phyloP scores from a whole-genome alignment of 2,329 filamentous ascomycete species.

The Trichoderma sp. region DNA sequence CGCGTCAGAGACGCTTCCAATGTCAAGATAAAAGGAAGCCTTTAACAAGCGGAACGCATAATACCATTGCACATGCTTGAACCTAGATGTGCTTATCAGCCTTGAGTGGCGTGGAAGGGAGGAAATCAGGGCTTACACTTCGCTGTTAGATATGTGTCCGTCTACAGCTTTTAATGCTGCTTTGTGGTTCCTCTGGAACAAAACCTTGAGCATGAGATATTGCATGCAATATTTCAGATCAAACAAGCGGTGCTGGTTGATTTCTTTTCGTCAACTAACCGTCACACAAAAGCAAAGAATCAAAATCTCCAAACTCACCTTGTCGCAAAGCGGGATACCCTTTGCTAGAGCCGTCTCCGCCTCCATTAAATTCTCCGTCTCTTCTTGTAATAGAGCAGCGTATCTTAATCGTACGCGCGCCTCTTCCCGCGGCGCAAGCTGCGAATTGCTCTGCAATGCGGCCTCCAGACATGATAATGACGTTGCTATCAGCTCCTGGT shows the following conservation, averaged over 20 bases:
- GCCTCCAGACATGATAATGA: conserved; percentile 70
- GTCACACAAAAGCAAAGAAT: neutral
- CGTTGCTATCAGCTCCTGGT: conserved; percentile 69
- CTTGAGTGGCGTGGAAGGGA: neutral
- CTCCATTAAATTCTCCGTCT: conserved; percentile 72
- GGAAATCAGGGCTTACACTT: conserved; percentile 49
- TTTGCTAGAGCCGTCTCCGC: conserved; percentile 70
- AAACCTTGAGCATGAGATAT: conserved; percentile 66
- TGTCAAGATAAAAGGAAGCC: conserved; percentile 64
- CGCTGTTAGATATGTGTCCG: conserved; percentile 63
- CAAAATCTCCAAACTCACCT: conserved; percentile 40
- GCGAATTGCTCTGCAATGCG: conserved; percentile 55
- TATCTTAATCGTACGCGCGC: conserved; percentile 68
- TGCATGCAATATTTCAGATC: conserved; percentile 78
- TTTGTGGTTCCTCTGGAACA: conserved; percentile 68
- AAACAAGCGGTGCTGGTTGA: conserved; percentile 36
- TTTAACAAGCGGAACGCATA: conserved; percentile 76
- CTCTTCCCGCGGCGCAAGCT: conserved; percentile 62
- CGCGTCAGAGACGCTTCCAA: conserved; percentile 57
- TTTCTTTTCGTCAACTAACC: conserved; percentile 7
- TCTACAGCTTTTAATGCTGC: conserved; percentile 71
- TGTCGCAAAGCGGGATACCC: conserved; percentile 66
- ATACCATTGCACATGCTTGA: conserved; percentile 67
- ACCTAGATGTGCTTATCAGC: conserved; percentile 36
- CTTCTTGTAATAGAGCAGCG: conserved; percentile 66